Percentiles rank a stretch among this genome's conserved stretches.
These are phyloP conservation scores for Gossypium trilobum DNA, from an alignment of 441 rosid species.

Conservation along the genomic window DNA sequence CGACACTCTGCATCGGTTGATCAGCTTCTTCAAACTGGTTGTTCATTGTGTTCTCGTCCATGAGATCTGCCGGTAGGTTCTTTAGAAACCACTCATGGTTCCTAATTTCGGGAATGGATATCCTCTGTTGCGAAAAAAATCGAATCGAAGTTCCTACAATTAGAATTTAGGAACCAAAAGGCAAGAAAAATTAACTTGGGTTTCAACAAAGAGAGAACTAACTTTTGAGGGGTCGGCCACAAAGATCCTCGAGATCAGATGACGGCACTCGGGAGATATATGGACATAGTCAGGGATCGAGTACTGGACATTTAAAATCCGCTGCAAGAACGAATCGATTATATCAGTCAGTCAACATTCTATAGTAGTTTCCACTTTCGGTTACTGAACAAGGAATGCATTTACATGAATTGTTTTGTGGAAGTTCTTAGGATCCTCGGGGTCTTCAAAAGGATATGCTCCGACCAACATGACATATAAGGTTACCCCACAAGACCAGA, in stretches of 20 bases:
- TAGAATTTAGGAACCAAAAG: neutral
- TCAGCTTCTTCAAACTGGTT: conserved; percentile 71
- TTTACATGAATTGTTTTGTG: conserved; percentile 79
- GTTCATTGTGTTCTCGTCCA: conserved; percentile 47
- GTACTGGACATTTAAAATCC: conserved; percentile 86
- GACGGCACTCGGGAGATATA: conserved; percentile 81
- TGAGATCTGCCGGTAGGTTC: conserved; percentile 79
- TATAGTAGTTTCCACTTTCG: neutral
- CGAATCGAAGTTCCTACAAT: neutral
- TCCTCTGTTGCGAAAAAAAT: conserved; percentile 50
- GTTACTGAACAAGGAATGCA: neutral
- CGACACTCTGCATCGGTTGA: conserved; percentile 72
- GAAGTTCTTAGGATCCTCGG: conserved; percentile 89
- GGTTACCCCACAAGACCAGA: conserved; percentile 98
- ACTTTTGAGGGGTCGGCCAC: conserved; percentile 88
- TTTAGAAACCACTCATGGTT: conserved; percentile 88
- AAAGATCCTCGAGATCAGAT: conserved; percentile 81
- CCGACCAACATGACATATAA: conserved; percentile 92
- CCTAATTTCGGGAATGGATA: conserved; percentile 63
- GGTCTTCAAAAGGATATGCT: conserved; percentile 96
- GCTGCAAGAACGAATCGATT: conserved; percentile 37
- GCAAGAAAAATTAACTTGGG: neutral
- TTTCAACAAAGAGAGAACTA: conserved; percentile 15
- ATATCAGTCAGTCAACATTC: conserved; percentile 16
- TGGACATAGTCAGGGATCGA: conserved; percentile 90